phyloP scores from a whole-genome alignment of 371 early-diverging fungal species.

The Rhizopus arrhizus region DNA sequence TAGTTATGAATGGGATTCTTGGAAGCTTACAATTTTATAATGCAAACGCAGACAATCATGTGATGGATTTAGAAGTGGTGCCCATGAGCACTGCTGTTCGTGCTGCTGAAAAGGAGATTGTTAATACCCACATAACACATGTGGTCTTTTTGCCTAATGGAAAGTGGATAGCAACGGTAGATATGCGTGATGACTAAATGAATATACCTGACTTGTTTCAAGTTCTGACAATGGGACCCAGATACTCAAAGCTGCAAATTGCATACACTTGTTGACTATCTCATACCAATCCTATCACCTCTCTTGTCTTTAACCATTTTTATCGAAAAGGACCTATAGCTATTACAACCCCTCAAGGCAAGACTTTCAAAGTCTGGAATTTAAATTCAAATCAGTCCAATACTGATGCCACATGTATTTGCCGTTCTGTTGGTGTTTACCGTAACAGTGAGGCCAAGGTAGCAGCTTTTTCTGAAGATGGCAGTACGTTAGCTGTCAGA shows the following conservation, averaged over 20 bases:
- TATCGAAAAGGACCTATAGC: constrained; percentile 50
- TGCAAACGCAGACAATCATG: constrained; percentile 64
- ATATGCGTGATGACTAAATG: constrained; percentile 59
- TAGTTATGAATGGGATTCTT: constrained; percentile 77
- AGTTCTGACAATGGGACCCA: constrained; percentile 82
- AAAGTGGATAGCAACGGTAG: constrained; percentile 89
- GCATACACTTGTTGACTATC: constrained; percentile 80
- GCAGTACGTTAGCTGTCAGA: constrained; percentile 79
- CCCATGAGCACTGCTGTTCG: constrained; percentile 64
- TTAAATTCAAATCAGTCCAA: constrained; percentile 59
- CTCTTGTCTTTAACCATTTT: constrained; percentile 58
- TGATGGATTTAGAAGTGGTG: constrained; percentile 73
- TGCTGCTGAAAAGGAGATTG: constrained; percentile 52
- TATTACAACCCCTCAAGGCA: constrained; percentile 77
- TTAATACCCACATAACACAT: constrained; percentile 66
- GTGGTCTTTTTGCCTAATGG: constrained; percentile 76
- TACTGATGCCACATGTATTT: no score
- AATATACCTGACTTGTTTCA: constrained; percentile 67
- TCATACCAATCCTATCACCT: constrained; percentile 67
- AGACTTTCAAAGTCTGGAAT: constrained; percentile 83
- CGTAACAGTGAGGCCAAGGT: constrained; percentile 61
- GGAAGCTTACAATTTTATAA: constrained; percentile 85
- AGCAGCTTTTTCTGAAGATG: constrained; percentile 79
- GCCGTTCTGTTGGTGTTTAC: constrained; percentile 71
- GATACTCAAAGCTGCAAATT: constrained; percentile 66